Evolutionary conservation across 176 grass and related monocot species (phyloP).

Genomic region (Eragrostis nindensis): DNA sequence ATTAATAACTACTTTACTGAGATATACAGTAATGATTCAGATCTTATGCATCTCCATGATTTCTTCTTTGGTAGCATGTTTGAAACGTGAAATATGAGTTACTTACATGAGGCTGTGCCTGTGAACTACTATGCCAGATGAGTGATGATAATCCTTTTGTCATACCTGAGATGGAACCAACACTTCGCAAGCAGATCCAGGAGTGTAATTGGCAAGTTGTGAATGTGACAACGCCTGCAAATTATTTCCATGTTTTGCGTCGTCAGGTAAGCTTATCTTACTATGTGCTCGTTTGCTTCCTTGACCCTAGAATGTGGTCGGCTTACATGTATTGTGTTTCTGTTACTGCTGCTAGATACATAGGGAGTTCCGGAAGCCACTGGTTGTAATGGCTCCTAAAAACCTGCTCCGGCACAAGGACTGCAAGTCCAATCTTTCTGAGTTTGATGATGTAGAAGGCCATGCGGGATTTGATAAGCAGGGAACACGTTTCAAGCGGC

Average conservation of each 20-base stretch:
- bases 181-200: slow-evolving; percentile 94
- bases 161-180: slow-evolving; percentile 97
- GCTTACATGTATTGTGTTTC: slow-evolving; percentile 6
- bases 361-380: slow-evolving; percentile 85
- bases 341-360: slow-evolving; percentile 65
- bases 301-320: neutral
- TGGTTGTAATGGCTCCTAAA: slow-evolving; percentile 85
- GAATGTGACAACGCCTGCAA: slow-evolving; percentile 97
- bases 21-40: neutral
- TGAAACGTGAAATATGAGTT: slow-evolving; percentile 21
- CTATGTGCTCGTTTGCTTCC: neutral
- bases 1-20: neutral
- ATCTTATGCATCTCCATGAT: neutral
- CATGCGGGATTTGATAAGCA: slow-evolving; percentile 94
- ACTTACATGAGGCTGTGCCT: slow-evolving; percentile 15
- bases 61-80: neutral
- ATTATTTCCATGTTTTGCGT: slow-evolving; percentile 92
- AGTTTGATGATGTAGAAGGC: slow-evolving; percentile 94
- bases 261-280: slow-evolving; percentile 68
- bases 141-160: slow-evolving; percentile 93
- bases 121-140: slow-evolving; percentile 60
- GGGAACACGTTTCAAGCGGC: slow-evolving; percentile 92
- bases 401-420: slow-evolving; percentile 95
- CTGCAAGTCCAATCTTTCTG: slow-evolving; percentile 91
- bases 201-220: slow-evolving; percentile 98